Evolutionary conservation across 257 asterid species (phyloP).

Genomic region (Scutellaria baicalensis): DNA sequence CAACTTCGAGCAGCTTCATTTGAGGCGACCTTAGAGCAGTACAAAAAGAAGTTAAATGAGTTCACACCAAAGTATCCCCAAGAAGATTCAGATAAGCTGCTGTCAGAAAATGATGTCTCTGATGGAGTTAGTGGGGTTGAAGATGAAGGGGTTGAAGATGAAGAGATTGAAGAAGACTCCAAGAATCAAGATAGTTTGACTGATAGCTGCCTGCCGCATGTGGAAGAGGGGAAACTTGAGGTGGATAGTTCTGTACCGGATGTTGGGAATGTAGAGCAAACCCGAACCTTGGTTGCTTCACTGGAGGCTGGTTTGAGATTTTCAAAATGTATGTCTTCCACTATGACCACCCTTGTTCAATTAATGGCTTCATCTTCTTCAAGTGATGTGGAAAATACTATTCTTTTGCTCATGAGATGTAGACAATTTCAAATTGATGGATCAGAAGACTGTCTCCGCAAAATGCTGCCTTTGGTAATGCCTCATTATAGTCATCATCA

Average conservation of each 20-base stretch:
- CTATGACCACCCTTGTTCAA: conserved; percentile 84
- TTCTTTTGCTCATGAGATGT: conserved; percentile 94
- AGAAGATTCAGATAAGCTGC: conserved; percentile 26
- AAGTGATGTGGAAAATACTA: conserved; percentile 87
- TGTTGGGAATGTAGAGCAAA: conserved; percentile 92
- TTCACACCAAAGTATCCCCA: conserved; percentile 48
- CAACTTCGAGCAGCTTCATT: conserved; percentile 81
- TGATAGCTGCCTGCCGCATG: conserved; percentile 59
- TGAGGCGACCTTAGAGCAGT: conserved; percentile 94
- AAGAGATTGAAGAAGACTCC: conserved; percentile 29
- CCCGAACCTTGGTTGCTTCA: conserved; percentile 92
- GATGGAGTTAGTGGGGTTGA: conserved; percentile 51
- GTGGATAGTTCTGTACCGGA: conserved; percentile 68
- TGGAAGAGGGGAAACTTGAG: conserved; percentile 27
- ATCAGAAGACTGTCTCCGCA: conserved; percentile 87
- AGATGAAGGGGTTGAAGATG: conserved; percentile 41
- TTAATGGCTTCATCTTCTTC: conserved; percentile 98
- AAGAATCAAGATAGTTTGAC: conserved; percentile 49
- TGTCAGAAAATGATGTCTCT: conserved; percentile 41
- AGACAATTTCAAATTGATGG: conserved; percentile 91
- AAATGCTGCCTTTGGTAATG: conserved; percentile 97
- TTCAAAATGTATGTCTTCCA: conserved; percentile 68
- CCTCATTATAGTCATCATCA: conserved; percentile 12
- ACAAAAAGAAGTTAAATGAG: conserved; percentile 74
- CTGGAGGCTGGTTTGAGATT: conserved; percentile 89